Conservation (phyloP, 2,329 filamentous ascomycete genomes). For the Thielaviopsis punctulata region DNA sequence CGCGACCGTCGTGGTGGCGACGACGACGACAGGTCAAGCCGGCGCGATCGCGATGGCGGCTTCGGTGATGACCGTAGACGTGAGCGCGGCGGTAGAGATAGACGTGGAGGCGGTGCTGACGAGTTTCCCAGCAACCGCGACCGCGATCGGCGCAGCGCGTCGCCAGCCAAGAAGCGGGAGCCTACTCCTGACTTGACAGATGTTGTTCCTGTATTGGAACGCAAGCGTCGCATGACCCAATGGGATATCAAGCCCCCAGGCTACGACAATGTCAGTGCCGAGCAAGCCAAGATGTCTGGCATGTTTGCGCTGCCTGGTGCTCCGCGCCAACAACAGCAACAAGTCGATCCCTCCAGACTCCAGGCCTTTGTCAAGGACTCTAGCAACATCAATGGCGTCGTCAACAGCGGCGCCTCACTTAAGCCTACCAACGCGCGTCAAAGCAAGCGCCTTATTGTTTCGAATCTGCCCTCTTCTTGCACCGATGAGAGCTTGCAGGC, state of each 20-base stretch:
- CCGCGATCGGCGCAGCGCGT: slow-evolving; percentile 50
- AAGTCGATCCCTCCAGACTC: slow-evolving; percentile 79
- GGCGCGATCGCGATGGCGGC: slow-evolving; percentile 37
- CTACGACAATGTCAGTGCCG: slow-evolving; percentile 94
- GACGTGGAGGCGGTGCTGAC: slow-evolving; percentile 24
- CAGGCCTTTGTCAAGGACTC: slow-evolving; percentile 88
- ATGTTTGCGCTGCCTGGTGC: slow-evolving; percentile 98
- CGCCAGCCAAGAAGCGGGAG: slow-evolving; percentile 78
- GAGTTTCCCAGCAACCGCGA: slow-evolving; percentile 23
- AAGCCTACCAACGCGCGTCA: slow-evolving; percentile 89
- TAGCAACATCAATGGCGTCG: slow-evolving; percentile 28
- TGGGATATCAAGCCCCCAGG: slow-evolving; percentile 99
- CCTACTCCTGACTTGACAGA: slow-evolving; percentile 90
- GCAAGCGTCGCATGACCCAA: slow-evolving; percentile 85
- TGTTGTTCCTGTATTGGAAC: slow-evolving; percentile 62
- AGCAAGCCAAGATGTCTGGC: slow-evolving; percentile 94
- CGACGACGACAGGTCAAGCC: slow-evolving; percentile 44
- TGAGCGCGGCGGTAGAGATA: slow-evolving; percentile 23
- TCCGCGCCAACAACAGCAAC: slow-evolving; percentile 72
- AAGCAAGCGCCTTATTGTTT: slow-evolving; percentile 76
- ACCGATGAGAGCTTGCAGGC: slow-evolving; percentile 59
- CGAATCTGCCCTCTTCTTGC: slow-evolving; percentile 59
- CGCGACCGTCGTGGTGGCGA: slow-evolving; percentile 38
- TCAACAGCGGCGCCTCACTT: slow-evolving; percentile 57
- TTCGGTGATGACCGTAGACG: slow-evolving; percentile 25